Base-by-base conservation (phyloP, 192 early-diverging fungal genomes). In the Mortierella hygrophila region DNA sequence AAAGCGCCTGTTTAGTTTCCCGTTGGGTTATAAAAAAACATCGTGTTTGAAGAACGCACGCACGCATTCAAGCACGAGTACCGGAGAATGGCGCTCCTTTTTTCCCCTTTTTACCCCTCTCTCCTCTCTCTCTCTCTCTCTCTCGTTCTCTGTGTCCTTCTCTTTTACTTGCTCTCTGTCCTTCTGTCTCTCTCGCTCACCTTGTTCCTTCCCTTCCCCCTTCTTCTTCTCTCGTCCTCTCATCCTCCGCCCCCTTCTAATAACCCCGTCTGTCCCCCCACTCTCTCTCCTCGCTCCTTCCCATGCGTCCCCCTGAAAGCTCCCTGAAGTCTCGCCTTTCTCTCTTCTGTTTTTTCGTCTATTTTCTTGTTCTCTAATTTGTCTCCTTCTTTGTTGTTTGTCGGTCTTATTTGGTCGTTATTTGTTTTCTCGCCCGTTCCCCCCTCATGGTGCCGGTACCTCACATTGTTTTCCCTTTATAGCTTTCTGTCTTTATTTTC, bases 301-400 rank as follows among this genome's bases (percentile, higher is more conserved):
- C 73, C 29, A 65, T 65, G 60, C 26, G 60, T 65, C 60, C 60
- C 60, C 60, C 60, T 65, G n/a, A 65, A 65, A 32, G 60, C 60
- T 65, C 60, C 73, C 29, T 52, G 52, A 52, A 35, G 38, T 74
- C 73, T 74, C 49, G 29, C 75, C 57, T 26, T 63, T 42, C 16
- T 63, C 23, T 47, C 8, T 40, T n/a, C 20, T 52, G 26, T 54
- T 32, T 54, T 49, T 38, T 54, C 23, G 7, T 37, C 26, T 15
- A 32, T 8, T 49, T 37, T 40, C n/a, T 60, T 29, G 29, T 29
- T 21, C 42, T 63, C 26, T 76, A 23, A 26, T 65, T 68, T 54
- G 5, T 42, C 54, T 52, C n/a, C 21, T 10, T 37, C 54, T 23
- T 52, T 47, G 18, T n/a, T 44, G 9, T 13, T 42, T 29, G 60